A percentile compares a stretch with the other conserved stretches of the same genome.
phyloP scores from a whole-genome alignment of 345 rosid genomes.

The Chamaenerion angustifolium region DNA sequence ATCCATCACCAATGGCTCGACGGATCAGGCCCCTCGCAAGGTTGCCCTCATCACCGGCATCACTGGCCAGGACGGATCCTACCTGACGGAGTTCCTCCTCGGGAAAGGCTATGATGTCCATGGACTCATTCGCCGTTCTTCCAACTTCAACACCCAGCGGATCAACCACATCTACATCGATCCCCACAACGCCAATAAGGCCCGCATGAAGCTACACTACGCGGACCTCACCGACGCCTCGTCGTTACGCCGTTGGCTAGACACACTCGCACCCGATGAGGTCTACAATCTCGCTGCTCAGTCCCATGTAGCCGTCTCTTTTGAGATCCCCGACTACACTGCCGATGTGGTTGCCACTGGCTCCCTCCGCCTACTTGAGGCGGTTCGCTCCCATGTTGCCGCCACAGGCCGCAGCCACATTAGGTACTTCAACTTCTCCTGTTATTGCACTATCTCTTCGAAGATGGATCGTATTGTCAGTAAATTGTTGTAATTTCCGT shows the following conservation, averaged over 20 bases:
- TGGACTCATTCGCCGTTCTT: conserved; percentile 86
- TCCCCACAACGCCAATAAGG: conserved; percentile 80
- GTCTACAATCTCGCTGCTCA: conserved; percentile 94
- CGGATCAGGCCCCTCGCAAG: conserved; percentile 13
- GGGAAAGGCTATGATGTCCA: conserved; percentile 70
- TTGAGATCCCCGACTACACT: conserved; percentile 92
- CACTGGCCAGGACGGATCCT: conserved; percentile 95
- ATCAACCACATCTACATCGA: conserved; percentile 93
- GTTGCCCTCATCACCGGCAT: conserved; percentile 82
- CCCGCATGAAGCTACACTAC: conserved; percentile 38
- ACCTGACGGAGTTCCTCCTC: conserved; percentile 80
- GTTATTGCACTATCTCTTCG: background rate
- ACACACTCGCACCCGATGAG: conserved; percentile 73
- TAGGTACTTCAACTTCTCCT: conserved; percentile 24
- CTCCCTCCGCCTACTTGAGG: conserved; percentile 83
- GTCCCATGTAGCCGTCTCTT: conserved; percentile 89
- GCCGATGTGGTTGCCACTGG: conserved; percentile 95
- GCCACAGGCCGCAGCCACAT: conserved; percentile 55
- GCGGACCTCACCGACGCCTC: conserved; percentile 43
- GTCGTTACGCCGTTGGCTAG: conserved; percentile 95
- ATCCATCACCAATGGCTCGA: conserved; percentile 23
- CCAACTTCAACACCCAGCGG: conserved; percentile 95
- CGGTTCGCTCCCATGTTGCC: conserved; percentile 73
- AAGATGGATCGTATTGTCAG: too few species aligned
- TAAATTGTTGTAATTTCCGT: too few species aligned